Evolutionary conservation across 1,284 basidiomycete genomes (phyloP).

Genomic region (Pisolithus thermaeus): DNA sequence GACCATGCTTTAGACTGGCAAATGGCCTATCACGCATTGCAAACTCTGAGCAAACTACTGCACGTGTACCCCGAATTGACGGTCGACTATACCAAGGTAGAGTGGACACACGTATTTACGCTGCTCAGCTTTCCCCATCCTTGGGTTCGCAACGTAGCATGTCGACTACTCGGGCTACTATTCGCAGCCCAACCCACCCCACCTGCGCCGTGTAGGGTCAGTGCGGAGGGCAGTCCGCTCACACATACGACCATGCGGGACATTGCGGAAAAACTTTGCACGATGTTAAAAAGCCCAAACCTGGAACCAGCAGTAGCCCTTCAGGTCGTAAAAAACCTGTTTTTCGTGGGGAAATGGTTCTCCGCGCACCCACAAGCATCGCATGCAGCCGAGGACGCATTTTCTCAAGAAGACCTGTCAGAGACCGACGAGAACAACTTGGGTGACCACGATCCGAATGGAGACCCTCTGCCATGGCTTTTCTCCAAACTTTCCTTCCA

Average conservation of each 20-base stretch:
- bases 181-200: constrained; percentile 41
- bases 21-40: constrained; percentile 77
- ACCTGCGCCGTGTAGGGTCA: constrained; percentile 30
- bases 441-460: constrained; percentile 29
- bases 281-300: constrained; percentile 79
- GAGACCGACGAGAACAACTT: constrained; percentile 28
- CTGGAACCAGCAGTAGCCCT: constrained; percentile 75
- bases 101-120: constrained; percentile 60
- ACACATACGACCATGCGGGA: constrained; percentile 57
- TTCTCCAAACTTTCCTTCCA: constrained; percentile 94
- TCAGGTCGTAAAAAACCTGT: constrained; percentile 92
- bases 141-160: constrained; percentile 87
- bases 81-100: constrained; percentile 31
- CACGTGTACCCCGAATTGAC: constrained; percentile 48
- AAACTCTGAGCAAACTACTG: constrained; percentile 60
- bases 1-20: constrained; percentile 72
- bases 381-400: constrained; percentile 13
- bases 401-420: constrained; percentile 4
- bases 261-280: constrained; percentile 70
- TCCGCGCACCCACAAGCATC: constrained; percentile 22
- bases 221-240: constrained; percentile 30
- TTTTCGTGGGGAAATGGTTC: constrained; percentile 87
- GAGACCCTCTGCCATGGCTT: constrained; percentile 80
- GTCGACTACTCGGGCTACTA: constrained; percentile 70
- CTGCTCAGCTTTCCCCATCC: constrained; percentile 89